A percentile compares a stretch with the other conserved stretches of the same genome.
phyloP scores from a whole-genome alignment of 73 alveolate genomes.

The Paramecium octaurelia region DNA sequence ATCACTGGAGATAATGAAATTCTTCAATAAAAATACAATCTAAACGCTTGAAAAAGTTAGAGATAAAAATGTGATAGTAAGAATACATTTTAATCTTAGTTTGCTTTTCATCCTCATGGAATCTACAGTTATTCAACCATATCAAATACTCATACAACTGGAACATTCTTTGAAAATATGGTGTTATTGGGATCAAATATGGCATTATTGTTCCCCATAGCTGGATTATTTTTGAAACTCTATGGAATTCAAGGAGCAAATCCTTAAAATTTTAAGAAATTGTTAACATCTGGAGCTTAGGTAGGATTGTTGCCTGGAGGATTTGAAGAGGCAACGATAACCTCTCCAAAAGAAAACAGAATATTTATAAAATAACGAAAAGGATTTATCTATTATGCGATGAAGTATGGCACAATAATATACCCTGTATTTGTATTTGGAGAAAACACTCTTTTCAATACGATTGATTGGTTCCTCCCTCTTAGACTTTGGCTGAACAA shows the following conservation, averaged over 20 bases:
- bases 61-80: not conserved
- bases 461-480: conserved; percentile 38
- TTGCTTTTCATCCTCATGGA: conserved; percentile 45
- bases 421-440: conserved; percentile 58
- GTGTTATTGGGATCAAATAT: not conserved
- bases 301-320: conserved; percentile 59
- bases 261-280: conserved; percentile 30
- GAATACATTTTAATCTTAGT: not conserved
- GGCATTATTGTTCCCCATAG: not conserved
- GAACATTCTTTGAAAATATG: conserved; percentile 27
- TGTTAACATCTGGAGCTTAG: not conserved
- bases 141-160: not conserved
- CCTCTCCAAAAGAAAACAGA: conserved; percentile 58
- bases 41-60: not conserved
- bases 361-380: conserved; percentile 45
- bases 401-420: conserved; percentile 50
- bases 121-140: not conserved
- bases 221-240: not conserved
- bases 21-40: not conserved
- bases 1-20: not conserved
- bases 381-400: conserved; percentile 59
- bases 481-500: conserved; percentile 49
- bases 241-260: conserved; percentile 47
- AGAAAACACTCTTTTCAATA: conserved; percentile 39
- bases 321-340: conserved; percentile 63